These are phyloP conservation scores for Petrea volubilis DNA, from an alignment of 257 asterid genomes.

Conservation along the genomic window DNA sequence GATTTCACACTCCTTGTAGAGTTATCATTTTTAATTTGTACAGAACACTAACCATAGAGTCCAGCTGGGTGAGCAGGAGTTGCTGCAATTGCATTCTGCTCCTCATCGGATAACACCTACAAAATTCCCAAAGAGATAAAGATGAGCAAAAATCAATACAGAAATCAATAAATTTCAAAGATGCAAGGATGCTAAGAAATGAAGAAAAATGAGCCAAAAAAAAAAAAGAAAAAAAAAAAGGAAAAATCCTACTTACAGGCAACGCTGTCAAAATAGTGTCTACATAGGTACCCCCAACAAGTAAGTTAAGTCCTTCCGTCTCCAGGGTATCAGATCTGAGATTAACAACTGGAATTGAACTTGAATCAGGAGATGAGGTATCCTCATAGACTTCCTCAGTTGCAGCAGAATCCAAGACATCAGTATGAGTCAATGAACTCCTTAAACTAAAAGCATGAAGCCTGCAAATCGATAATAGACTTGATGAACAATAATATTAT, in stretches of 20 bases:
- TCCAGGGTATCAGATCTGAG: constrained; percentile 64
- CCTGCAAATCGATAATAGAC: constrained; percentile 46
- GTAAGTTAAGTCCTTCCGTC: constrained; percentile 63
- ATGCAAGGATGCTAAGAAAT: constrained; percentile 4
- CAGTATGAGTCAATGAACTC: constrained; percentile 65
- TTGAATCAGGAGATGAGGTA: constrained; percentile 36
- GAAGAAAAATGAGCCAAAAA: not conserved
- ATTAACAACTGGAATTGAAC: constrained; percentile 61
- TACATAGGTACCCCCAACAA: constrained; percentile 53
- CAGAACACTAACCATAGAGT: constrained; percentile 64
- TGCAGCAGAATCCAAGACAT: constrained; percentile 48
- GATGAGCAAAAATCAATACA: constrained; percentile 10
- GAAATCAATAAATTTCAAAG: constrained; percentile 3
- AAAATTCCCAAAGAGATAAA: constrained; percentile 8
- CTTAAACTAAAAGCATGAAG: constrained; percentile 39
- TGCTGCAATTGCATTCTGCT: constrained; percentile 78
- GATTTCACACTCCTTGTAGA: not conserved
- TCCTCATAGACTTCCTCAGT: constrained; percentile 49
- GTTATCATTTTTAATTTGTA: not conserved
- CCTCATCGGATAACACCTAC: constrained; percentile 80
- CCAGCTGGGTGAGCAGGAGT: constrained; percentile 99
- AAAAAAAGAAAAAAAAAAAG: too few species aligned
- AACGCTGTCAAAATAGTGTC: constrained; percentile 73
- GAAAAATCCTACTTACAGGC: constrained; percentile 86
- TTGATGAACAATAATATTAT: constrained; percentile 8